Conservation (phyloP, 495 filamentous ascomycete species). For the Geoglossum glabrum region DNA sequence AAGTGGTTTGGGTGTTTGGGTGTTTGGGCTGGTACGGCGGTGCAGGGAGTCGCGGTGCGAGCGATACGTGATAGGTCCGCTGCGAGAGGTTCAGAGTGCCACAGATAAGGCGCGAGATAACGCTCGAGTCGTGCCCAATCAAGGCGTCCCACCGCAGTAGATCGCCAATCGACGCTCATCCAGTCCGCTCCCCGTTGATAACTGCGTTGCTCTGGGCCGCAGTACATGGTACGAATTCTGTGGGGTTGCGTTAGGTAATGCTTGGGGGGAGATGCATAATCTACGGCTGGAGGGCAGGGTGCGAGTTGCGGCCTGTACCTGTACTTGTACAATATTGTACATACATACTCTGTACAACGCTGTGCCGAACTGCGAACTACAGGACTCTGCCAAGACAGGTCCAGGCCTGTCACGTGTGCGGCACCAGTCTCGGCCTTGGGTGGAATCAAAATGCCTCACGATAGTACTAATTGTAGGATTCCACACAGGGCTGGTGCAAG, state of each 20-base stretch:
- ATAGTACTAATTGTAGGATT: background rate
- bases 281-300: background rate
- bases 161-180: background rate
- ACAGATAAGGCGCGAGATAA: conserved; percentile 1
- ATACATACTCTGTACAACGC: too few relatives aligned
- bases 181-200: background rate
- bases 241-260: conserved; percentile 2
- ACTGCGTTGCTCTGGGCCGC: background rate
- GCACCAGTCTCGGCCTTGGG: background rate
- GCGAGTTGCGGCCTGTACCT: too few relatives aligned
- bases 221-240: background rate
- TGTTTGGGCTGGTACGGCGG: background rate
- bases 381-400: too few relatives aligned
- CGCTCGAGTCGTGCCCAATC: background rate
- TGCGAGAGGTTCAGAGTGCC: background rate
- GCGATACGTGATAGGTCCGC: background rate
- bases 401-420: background rate
- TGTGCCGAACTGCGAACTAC: too few relatives aligned
- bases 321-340: too few relatives aligned
- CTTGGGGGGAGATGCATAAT: background rate
- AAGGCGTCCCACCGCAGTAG: background rate
- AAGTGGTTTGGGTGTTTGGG: background rate
- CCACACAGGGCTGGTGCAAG: background rate
- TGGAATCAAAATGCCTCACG: background rate
- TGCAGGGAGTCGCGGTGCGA: background rate